Evolutionary conservation across 2,329 filamentous ascomycete species (phyloP).

Genomic region (Calonectria leucothoes): DNA sequence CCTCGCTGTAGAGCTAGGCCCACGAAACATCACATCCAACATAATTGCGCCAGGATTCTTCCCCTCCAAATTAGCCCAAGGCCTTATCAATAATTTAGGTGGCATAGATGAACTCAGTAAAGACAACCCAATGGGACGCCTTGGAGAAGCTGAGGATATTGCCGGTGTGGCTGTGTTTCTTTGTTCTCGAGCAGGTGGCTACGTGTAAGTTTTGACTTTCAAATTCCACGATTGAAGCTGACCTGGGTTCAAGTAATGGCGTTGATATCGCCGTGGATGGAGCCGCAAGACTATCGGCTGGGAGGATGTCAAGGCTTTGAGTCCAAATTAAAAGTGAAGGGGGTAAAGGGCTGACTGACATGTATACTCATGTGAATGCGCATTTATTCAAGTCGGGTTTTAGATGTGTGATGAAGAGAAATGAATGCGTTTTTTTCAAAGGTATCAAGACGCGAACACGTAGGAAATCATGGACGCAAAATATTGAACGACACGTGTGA

Average conservation of each 20-base stretch:
- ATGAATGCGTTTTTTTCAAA: background rate
- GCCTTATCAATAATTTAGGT: conserved; percentile 70
- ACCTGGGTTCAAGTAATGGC: conserved; percentile 44
- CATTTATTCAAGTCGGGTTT: background rate
- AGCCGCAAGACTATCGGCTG: conserved; percentile 43
- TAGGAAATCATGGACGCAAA: background rate
- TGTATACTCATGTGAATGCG: background rate
- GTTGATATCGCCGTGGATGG: conserved; percentile 51
- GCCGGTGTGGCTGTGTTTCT: conserved; percentile 70
- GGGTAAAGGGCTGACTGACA: background rate
- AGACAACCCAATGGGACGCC: conserved; percentile 63
- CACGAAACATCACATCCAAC: conserved; percentile 73
- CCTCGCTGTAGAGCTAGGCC: conserved; percentile 76
- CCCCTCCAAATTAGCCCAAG: conserved; percentile 75
- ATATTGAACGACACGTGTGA: background rate
- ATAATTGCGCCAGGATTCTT: conserved; percentile 77
- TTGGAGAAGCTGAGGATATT: conserved; percentile 70
- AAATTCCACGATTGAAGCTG: background rate
- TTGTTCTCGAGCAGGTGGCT: conserved; percentile 61
- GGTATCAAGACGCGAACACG: background rate
- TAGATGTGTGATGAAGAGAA: background rate
- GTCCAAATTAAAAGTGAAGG: background rate
- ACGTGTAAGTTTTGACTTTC: conserved; percentile 52
- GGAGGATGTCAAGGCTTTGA: conserved; percentile 43
- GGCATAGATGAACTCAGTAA: conserved; percentile 63